These are phyloP conservation scores for Aspergillus ochraceus DNA, from an alignment of 2,329 filamentous ascomycete genomes.

Conservation along the genomic window DNA sequence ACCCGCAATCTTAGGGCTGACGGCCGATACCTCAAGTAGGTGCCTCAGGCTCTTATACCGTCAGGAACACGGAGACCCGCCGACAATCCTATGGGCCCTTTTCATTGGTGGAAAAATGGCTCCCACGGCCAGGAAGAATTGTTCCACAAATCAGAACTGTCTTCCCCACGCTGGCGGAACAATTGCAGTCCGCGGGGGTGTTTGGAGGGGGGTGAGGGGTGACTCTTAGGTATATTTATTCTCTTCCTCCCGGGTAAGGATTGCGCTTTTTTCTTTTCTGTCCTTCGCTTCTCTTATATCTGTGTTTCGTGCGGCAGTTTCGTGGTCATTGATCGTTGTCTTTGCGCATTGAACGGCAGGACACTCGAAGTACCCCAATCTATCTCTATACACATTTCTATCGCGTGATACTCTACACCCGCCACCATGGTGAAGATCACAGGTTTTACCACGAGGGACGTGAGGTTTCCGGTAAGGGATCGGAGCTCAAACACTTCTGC, in stretches of 20 bases:
- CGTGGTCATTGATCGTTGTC: not conserved
- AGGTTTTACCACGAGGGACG: slow-evolving; percentile 69
- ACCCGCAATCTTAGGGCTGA: not conserved
- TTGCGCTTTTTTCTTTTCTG: not conserved
- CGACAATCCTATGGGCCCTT: slow-evolving; percentile 2
- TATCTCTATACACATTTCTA: not conserved
- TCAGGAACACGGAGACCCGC: slow-evolving; percentile 5
- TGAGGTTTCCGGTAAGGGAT: slow-evolving; percentile 64
- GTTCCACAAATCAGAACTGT: slow-evolving; percentile 26
- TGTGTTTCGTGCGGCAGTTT: not conserved
- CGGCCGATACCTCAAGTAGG: not conserved
- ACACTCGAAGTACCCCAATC: not conserved
- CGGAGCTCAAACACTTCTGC: not conserved
- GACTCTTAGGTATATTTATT: not conserved
- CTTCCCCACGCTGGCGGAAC: slow-evolving; percentile 7
- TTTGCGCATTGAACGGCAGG: not conserved
- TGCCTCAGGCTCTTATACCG: no score
- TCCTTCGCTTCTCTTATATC: no score
- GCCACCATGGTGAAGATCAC: slow-evolving; percentile 64
- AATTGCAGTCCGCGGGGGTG: not conserved
- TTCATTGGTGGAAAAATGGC: slow-evolving; percentile 26
- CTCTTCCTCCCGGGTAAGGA: not conserved
- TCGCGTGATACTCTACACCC: not conserved
- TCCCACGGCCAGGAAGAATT: slow-evolving; percentile 12
- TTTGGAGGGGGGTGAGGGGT: slow-evolving; percentile 4